phyloP scores from a whole-genome alignment of 169 alveolate genomes.

The Plasmodium vivax region DNA sequence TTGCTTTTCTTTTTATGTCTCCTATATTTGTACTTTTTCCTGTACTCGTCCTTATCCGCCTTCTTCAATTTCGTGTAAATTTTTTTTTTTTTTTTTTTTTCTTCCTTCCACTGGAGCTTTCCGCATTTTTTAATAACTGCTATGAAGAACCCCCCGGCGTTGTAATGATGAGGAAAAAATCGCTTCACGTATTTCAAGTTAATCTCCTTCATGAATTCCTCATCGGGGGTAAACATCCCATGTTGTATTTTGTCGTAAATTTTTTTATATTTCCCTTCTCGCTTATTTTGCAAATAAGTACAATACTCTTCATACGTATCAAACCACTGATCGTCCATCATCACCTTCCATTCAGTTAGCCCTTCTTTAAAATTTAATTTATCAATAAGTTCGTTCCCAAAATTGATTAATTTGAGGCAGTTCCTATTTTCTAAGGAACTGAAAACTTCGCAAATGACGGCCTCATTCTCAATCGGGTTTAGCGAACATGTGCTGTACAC shows the following conservation, averaged over 20 bases:
- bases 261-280: constrained; percentile 33
- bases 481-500: constrained; percentile 97
- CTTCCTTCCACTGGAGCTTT: constrained; percentile 65
- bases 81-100: constrained; percentile 21
- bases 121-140: constrained; percentile 78
- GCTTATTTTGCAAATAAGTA: constrained; percentile 32
- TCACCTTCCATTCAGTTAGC: constrained; percentile 82
- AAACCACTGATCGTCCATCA: constrained; percentile 76
- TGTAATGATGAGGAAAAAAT: constrained; percentile 94
- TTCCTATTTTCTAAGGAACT: constrained; percentile 83
- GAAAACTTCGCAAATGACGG: constrained; percentile 86
- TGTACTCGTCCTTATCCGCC: background rate
- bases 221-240: constrained; percentile 78
- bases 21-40: constrained; percentile 50
- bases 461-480: constrained; percentile 98
- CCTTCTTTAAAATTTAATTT: constrained; percentile 82
- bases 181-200: constrained; percentile 88
- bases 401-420: constrained; percentile 85
- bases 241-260: constrained; percentile 74
- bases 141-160: constrained; percentile 96
- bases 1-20: constrained; percentile 19
- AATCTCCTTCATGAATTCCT: constrained; percentile 71
- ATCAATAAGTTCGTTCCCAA: constrained; percentile 81
- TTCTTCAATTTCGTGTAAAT: background rate
- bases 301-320: constrained; percentile 60